Evolutionary conservation across 2,329 filamentous ascomycete species (phyloP).

Genomic region (Cytospora chrysosperma): DNA sequence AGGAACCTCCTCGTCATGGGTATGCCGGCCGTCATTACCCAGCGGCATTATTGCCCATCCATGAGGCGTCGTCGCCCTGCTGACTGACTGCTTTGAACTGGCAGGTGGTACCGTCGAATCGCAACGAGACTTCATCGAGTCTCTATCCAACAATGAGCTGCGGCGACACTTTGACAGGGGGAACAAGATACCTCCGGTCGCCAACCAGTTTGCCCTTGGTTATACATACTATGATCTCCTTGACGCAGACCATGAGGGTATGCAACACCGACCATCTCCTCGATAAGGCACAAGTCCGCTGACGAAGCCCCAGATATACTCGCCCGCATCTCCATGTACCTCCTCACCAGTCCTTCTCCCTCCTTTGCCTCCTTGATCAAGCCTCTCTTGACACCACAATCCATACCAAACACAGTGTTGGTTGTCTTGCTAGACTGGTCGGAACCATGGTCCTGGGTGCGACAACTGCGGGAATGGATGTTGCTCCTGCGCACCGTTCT

Average conservation of each 20-base stretch:
- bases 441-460: conserved; percentile 88
- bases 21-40: conserved; percentile 39
- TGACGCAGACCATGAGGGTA: conserved; percentile 92
- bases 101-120: conserved; percentile 78
- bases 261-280: conserved; percentile 36
- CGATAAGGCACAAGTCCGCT: conserved; percentile 14
- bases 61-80: not conserved
- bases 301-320: conserved; percentile 66
- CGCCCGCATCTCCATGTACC: conserved; percentile 84
- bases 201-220: conserved; percentile 87
- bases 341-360: conserved; percentile 80
- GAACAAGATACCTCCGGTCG: conserved; percentile 70
- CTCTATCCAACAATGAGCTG: conserved; percentile 53
- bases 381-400: conserved; percentile 79
- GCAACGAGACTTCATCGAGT: conserved; percentile 80
- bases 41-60: not conserved
- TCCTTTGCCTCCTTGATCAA: conserved; percentile 80
- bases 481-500: conserved; percentile 77
- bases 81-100: conserved; percentile 9
- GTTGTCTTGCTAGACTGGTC: conserved; percentile 96
- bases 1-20: conserved; percentile 88
- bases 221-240: conserved; percentile 96
- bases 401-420: conserved; percentile 82
- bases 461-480: conserved; percentile 87
- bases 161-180: conserved; percentile 53